These are phyloP conservation scores for Picea abies DNA, from an alignment of 83 land plant species.

Conservation along the genomic window DNA sequence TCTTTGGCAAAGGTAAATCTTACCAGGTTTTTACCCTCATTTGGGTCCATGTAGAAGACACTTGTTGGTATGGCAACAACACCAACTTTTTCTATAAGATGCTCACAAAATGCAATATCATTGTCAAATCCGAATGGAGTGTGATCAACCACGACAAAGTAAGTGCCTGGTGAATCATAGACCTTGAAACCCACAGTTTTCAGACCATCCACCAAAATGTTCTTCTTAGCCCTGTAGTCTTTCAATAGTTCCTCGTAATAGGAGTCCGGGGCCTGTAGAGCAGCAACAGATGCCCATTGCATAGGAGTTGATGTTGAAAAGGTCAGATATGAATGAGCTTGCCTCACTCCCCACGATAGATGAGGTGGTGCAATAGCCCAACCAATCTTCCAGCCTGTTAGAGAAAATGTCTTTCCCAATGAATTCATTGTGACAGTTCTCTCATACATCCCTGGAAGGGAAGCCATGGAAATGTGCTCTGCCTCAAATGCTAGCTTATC, in stretches of 20 bases:
- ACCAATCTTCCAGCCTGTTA: constrained; percentile 99
- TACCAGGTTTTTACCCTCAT: constrained; percentile 91
- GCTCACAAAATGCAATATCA: constrained; percentile 90
- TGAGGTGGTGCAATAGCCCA: constrained; percentile 98
- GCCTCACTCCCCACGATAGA: constrained; percentile 89
- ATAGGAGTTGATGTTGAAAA: constrained; percentile 95
- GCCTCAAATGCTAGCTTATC: constrained; percentile 82
- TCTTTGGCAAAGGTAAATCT: constrained; percentile 98
- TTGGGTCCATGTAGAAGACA: constrained; percentile 87
- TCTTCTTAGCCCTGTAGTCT: constrained; percentile 79
- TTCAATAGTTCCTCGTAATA: constrained; percentile 74
- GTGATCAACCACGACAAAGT: constrained; percentile 97
- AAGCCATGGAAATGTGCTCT: constrained; percentile 91
- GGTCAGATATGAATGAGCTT: constrained; percentile 90
- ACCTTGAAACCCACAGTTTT: constrained; percentile 85
- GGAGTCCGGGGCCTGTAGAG: constrained; percentile 90
- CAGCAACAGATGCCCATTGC: constrained; percentile 82
- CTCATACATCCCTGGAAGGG: constrained; percentile 94
- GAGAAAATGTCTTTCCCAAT: constrained; percentile 93
- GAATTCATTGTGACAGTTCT: constrained; percentile 96
- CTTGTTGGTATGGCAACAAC: constrained; percentile 99
- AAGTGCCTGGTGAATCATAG: constrained; percentile 92
- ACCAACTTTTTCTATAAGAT: constrained; percentile 92
- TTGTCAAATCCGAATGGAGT: constrained; percentile 88
- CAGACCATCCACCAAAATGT: constrained; percentile 84